Evolutionary conservation across 768 basidiomycete genomes (phyloP).

Genomic region (Chalciporus pseudorubinellus): DNA sequence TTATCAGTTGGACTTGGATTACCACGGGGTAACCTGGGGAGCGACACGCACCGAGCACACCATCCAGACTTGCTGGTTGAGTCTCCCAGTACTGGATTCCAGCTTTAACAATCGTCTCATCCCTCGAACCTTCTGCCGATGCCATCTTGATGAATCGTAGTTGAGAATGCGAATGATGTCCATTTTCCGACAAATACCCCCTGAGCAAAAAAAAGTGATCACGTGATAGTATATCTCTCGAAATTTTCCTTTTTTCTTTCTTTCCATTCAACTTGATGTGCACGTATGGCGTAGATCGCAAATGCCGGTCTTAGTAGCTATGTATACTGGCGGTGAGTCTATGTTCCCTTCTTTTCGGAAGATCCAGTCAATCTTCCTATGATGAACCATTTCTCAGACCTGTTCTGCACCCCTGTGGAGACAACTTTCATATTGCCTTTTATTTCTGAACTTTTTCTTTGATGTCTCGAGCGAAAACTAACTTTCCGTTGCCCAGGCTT

Average conservation of each 20-base stretch:
- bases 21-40: background rate
- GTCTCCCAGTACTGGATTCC: conserved; percentile 86
- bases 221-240: conserved; percentile 5
- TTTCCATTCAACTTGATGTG: background rate
- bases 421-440: conserved; percentile 24
- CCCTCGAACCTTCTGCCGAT: conserved; percentile 21
- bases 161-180: background rate
- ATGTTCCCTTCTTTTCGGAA: background rate
- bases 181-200: background rate
- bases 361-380: background rate
- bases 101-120: conserved; percentile 59
- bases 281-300: no score
- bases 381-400: conserved; percentile 30
- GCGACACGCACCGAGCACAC: conserved; percentile 67
- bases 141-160: conserved; percentile 2
- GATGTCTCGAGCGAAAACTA: background rate
- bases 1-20: conserved; percentile 16
- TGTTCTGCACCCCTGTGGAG: conserved; percentile 31
- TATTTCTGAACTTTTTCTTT: conserved; percentile 13
- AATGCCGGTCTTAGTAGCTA: no score
- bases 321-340: conserved; percentile 13
- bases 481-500: conserved; percentile 8
- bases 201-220: background rate
- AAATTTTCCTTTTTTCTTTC: background rate
- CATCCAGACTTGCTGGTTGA: conserved; percentile 79